Base-by-base conservation (phyloP, 768 basidiomycete species). In the Asterophora parasitica region DNA sequence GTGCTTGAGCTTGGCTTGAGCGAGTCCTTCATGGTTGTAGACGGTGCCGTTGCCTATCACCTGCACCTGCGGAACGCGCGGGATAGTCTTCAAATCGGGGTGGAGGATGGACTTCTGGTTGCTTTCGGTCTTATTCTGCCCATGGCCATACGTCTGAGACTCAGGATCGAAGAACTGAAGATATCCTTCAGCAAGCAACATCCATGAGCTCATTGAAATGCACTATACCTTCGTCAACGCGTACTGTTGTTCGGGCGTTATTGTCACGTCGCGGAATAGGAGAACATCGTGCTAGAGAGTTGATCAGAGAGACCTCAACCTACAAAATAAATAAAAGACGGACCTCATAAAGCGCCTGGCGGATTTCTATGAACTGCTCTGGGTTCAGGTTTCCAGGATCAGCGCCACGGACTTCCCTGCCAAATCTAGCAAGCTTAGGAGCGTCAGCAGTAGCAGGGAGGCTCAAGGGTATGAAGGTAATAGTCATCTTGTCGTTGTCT, bases 161-260 rank as follows among this genome's bases (percentile, higher is more conserved):
- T 67, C 41, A 0, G 71, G 70, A 61, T 93, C 91, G 61, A 93
- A 23, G 23, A 23, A 23, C 23, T 23, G 23, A 6, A 23, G 23
- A 23, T 23, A 23, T 23, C 23, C 23, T 23, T 23, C 23, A 23
- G 23, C 23, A 23, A 23, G 3, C 23, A 23, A 23, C 23, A 23
- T 23, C 23, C 6, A 23, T 23, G 3, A 23, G 23, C 23, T 23
- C 23, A 23, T 23, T 23, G 23, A 23, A 23, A 23, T 93, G 0
- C 85, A 84, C 90, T 91, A 53, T 30, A 85, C 90, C 78, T 92
- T 91, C 11, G 90, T 92, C 50, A 94, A 65, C 11, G 79, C 78
- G 64, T 88, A 92, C 63, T 93, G 91, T 60, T 88, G 82, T 64
- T 90, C 88, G 0, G 91, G 90, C 4, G 81, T 77, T 17, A 93